phyloP scores from a whole-genome alignment of 306 rosid genomes.

The Hippophae tibetana region DNA sequence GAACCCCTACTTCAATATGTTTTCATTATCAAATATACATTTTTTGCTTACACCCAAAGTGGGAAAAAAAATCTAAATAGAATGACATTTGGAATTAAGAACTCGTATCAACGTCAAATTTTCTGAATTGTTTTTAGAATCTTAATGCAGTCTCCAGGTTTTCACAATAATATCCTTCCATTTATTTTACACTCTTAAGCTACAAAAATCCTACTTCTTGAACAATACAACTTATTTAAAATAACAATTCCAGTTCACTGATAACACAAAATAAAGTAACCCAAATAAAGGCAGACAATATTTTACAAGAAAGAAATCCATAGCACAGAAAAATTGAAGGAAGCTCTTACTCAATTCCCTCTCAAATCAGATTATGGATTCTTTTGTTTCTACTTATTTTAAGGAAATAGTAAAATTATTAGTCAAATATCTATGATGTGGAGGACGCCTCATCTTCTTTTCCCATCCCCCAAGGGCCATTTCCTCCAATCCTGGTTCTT shows the following conservation, averaged over 20 bases:
- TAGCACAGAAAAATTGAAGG: not conserved
- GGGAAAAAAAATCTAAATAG: no score
- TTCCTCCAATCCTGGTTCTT: conserved; percentile 65
- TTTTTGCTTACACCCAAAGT: no score
- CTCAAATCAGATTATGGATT: not conserved
- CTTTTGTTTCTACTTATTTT: not conserved
- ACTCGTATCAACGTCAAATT: no score
- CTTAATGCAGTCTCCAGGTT: not conserved
- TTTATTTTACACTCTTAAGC: not conserved
- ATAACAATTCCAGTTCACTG: conserved; percentile 12
- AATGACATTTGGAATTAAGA: no score
- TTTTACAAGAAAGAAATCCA: conserved; percentile 5
- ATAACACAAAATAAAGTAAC: not conserved
- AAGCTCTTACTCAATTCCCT: not conserved
- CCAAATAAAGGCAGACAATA: conserved; percentile 9
- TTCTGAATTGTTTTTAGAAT: not conserved
- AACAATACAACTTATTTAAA: conserved; percentile 17
- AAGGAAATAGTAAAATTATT: conserved; percentile 29
- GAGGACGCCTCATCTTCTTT: conserved; percentile 81
- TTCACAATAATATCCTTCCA: not conserved
- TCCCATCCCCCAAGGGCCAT: conserved; percentile 72
- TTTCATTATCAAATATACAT: no score
- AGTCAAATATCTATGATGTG: conserved; percentile 57
- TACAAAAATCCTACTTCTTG: not conserved
- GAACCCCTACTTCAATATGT: no score